Evolutionary conservation across 2,329 filamentous ascomycete genomes (phyloP).

Genomic region (Fusarium ambrosium): DNA sequence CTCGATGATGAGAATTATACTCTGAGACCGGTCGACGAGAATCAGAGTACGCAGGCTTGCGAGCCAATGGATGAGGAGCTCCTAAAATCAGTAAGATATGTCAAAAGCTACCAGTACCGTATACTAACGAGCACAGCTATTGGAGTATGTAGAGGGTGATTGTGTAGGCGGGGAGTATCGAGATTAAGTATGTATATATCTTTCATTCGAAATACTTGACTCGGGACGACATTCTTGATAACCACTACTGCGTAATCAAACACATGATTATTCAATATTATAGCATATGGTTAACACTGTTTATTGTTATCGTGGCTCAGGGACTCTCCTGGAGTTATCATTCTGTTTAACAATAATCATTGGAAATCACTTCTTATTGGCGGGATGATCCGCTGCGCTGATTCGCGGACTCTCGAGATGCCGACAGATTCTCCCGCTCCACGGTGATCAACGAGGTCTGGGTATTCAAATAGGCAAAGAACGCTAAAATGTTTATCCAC

Average conservation of each 20-base stretch:
- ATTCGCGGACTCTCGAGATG: constrained; percentile 6
- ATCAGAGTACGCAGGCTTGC: background rate
- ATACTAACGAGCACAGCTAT: background rate
- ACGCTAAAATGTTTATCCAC: constrained; percentile 30
- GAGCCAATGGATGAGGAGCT: constrained; percentile 7
- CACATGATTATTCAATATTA: too few species aligned
- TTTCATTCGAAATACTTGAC: too few species aligned
- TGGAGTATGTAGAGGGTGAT: constrained; percentile 6
- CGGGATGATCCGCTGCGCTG: background rate
- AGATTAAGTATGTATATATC: background rate
- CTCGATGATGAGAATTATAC: constrained; percentile 4
- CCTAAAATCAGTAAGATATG: constrained; percentile 5
- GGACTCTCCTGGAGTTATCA: too few species aligned
- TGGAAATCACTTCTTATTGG: background rate
- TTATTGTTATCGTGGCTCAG: too few species aligned
- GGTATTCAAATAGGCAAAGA: background rate
- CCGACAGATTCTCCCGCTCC: background rate
- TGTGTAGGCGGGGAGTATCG: background rate
- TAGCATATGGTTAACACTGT: too few species aligned
- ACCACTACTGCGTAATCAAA: too few species aligned
- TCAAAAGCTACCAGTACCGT: background rate
- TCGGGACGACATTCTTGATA: too few species aligned
- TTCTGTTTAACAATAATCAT: too few species aligned
- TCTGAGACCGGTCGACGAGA: background rate
- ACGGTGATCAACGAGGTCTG: background rate